These are phyloP conservation scores for Rubia tinctorum DNA, from an alignment of 305 asterid genomes.

Conservation along the genomic window DNA sequence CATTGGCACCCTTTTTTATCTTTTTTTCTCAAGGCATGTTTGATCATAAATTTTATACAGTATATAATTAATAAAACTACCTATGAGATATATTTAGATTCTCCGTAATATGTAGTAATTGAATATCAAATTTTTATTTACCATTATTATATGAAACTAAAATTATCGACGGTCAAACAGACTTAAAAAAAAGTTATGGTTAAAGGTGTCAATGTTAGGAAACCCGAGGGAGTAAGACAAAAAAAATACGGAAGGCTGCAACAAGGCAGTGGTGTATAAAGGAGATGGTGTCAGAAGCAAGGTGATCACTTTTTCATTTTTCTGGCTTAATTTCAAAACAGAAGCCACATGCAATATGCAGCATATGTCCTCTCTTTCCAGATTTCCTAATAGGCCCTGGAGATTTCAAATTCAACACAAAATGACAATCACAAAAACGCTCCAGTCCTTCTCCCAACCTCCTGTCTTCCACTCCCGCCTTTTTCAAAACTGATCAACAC, in stretches of 20 bases:
- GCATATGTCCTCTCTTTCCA: constrained; percentile 26
- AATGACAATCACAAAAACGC: constrained; percentile 16
- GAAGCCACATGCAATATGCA: constrained; percentile 29
- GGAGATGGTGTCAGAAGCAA: not conserved
- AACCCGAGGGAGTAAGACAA: not conserved
- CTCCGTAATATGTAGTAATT: too few species aligned
- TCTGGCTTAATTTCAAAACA: constrained; percentile 23
- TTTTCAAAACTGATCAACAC: constrained; percentile 13
- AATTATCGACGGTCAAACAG: too few species aligned
- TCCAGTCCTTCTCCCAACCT: not conserved
- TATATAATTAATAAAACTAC: too few species aligned
- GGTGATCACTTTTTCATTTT: not conserved
- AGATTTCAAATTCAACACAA: constrained; percentile 24
- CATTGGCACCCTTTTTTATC: too few species aligned
- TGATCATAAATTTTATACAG: too few species aligned
- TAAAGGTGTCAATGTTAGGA: too few species aligned
- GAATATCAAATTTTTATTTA: too few species aligned
- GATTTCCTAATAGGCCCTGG: constrained; percentile 13
- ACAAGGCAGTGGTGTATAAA: not conserved
- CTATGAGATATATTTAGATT: too few species aligned
- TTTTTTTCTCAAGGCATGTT: too few species aligned
- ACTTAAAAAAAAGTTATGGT: too few species aligned
- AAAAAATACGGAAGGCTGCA: not conserved
- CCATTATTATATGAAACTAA: too few species aligned
- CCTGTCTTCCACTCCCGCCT: not conserved